Evolutionary conservation across 2,329 filamentous ascomycete genomes (phyloP).

Genomic region (Trichothecium roseum): DNA sequence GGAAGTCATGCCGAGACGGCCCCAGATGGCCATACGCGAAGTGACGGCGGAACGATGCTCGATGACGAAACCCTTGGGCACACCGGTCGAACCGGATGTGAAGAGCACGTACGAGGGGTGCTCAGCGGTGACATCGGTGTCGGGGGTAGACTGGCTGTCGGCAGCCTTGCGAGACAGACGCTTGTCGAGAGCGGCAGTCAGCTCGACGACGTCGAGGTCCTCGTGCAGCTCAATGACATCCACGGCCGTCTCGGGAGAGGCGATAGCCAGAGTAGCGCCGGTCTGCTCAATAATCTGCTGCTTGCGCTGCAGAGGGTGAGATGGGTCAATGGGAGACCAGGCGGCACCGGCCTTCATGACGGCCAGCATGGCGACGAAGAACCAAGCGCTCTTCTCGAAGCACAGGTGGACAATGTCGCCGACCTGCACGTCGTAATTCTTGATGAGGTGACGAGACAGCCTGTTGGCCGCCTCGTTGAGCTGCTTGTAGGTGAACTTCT

Average conservation of each 20-base stretch:
- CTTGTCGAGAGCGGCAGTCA: no score
- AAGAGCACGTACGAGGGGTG: slow-evolving; percentile 4
- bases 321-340: slow-evolving; percentile 3
- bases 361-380: slow-evolving; percentile 3
- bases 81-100: slow-evolving; percentile 1
- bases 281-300: slow-evolving; percentile 2
- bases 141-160: slow-evolving; percentile 7
- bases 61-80: slow-evolving; percentile 3
- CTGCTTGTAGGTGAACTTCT: slow-evolving; percentile 27
- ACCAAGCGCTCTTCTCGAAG: slow-evolving; percentile 6
- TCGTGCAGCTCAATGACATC: slow-evolving; percentile 18
- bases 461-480: slow-evolving; percentile 25
- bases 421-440: slow-evolving; percentile 1
- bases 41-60: slow-evolving; percentile 1
- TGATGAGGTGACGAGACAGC: slow-evolving; percentile 23
- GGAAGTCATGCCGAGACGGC: background rate
- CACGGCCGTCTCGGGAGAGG: slow-evolving; percentile 24
- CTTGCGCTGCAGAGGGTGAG: slow-evolving; percentile 2
- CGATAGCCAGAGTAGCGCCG: background rate
- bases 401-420: slow-evolving; percentile 2
- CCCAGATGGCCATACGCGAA: slow-evolving; percentile 3
- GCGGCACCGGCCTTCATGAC: slow-evolving; percentile 5
- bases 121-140: background rate
- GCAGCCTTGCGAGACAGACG: no score
- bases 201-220: no score